A percentile compares a stretch with the other conserved stretches of the same genome.
phyloP scores from a whole-genome alignment of 192 early-diverging fungal species.

The Backusella morwellensis region DNA sequence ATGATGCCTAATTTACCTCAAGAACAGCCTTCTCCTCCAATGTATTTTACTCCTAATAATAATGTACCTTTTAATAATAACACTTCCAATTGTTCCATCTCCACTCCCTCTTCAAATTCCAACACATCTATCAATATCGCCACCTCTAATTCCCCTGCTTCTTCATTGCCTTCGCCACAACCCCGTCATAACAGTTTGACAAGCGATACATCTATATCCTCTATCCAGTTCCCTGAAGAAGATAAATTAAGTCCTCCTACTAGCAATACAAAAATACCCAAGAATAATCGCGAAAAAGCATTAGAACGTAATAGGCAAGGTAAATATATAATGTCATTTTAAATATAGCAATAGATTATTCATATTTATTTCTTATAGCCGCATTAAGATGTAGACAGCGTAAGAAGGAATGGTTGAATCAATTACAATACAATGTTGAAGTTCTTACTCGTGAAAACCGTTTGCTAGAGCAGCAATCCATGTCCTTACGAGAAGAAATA shows the following conservation, averaged over 20 bases:
- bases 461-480: conserved; percentile 51
- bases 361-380: conserved; percentile 40
- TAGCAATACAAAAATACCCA: neutral
- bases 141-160: neutral
- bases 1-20: neutral
- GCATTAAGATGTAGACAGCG: conserved; percentile 91
- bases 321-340: neutral
- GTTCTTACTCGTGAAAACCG: conserved; percentile 63
- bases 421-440: conserved; percentile 67
- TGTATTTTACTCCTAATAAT: neutral
- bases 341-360: neutral
- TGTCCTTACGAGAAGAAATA: conserved; percentile 65
- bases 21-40: neutral
- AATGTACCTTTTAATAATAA: conserved; percentile 3
- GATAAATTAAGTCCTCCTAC: neutral
- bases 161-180: neutral
- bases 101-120: neutral
- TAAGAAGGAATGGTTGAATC: conserved; percentile 85
- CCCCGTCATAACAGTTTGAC: neutral
- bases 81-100: neutral
- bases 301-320: neutral
- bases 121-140: neutral
- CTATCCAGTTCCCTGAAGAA: neutral
- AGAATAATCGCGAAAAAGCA: neutral
- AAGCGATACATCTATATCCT: neutral